phyloP scores from a whole-genome alignment of 805 yeast genomes.

The Dipodascus geniculatus region DNA sequence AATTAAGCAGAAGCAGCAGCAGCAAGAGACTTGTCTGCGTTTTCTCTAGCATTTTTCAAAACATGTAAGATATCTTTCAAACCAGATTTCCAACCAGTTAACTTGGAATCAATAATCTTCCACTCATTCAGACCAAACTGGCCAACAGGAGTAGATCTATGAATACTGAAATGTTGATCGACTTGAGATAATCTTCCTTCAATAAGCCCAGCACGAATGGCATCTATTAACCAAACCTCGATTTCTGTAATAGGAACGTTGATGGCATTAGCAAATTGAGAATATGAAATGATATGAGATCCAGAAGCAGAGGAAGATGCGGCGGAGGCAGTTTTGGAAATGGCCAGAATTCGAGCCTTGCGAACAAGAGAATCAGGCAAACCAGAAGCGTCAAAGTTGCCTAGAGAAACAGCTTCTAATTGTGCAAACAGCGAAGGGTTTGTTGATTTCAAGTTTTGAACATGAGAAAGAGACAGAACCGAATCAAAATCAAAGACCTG shows the following conservation, averaged over 20 bases:
- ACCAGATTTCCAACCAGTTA: conserved; percentile 26
- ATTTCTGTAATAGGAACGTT: conserved; percentile 23
- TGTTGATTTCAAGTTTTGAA: conserved; percentile 15
- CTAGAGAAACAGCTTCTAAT: conserved; percentile 21
- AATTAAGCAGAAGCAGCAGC: neutral
- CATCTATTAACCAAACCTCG: conserved; percentile 31
- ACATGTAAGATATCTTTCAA: conserved; percentile 22
- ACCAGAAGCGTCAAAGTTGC: conserved; percentile 19
- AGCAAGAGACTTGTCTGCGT: conserved; percentile 10
- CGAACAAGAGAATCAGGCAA: conserved; percentile 1
- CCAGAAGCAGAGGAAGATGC: conserved; percentile 13
- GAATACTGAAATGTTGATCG: conserved; percentile 25
- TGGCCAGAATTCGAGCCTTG: neutral
- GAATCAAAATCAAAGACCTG: conserved; percentile 21
- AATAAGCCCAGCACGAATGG: conserved; percentile 30
- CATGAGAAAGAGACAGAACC: conserved; percentile 21
- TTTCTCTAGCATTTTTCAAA: conserved; percentile 20
- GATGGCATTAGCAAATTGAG: conserved; percentile 23
- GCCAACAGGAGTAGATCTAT: conserved; percentile 27
- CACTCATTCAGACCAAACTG: conserved; percentile 28
- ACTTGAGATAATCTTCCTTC: conserved; percentile 34
- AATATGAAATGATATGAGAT: conserved; percentile 20
- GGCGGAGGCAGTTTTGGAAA: conserved; percentile 15
- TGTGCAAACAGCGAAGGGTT: conserved; percentile 17
- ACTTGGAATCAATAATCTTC: conserved; percentile 24